phyloP scores from a whole-genome alignment of 805 yeast species.

The Dipodascus albidus region DNA sequence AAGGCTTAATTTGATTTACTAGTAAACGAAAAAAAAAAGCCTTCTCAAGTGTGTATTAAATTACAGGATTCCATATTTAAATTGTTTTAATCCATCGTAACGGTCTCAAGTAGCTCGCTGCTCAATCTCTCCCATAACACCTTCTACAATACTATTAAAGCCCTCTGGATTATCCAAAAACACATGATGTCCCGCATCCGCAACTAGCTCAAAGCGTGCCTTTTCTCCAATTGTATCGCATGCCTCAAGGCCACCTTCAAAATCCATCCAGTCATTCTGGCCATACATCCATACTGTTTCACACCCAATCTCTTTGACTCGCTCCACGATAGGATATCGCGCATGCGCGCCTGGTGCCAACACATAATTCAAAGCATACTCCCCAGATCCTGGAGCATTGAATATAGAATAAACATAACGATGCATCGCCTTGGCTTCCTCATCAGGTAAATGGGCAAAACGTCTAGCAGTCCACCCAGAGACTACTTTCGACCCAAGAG shows the following conservation, averaged over 20 bases:
- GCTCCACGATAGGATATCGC: slow-evolving; percentile 50
- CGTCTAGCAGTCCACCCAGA: slow-evolving; percentile 85
- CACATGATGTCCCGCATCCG: slow-evolving; percentile 59
- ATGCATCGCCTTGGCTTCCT: slow-evolving; percentile 49
- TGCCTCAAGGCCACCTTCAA: slow-evolving; percentile 29
- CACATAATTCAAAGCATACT: slow-evolving; percentile 73
- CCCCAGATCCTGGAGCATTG: slow-evolving; percentile 84
- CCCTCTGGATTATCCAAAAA: slow-evolving; percentile 46
- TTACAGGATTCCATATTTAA: no score
- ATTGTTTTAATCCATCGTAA: not conserved
- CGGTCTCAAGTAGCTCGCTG: not conserved
- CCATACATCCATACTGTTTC: slow-evolving; percentile 82
- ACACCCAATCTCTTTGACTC: slow-evolving; percentile 41
- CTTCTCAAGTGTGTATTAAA: no score
- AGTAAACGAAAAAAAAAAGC: no score
- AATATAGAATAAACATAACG: slow-evolving; percentile 75
- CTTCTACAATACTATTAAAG: slow-evolving; percentile 37
- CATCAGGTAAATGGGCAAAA: slow-evolving; percentile 43
- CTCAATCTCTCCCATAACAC: not conserved
- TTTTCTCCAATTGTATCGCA: slow-evolving; percentile 15
- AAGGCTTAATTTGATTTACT: no score
- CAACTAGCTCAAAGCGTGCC: slow-evolving; percentile 27
- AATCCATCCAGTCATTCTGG: slow-evolving; percentile 58
- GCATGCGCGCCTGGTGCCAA: slow-evolving; percentile 90
- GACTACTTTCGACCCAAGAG: slow-evolving; percentile 72